Evolutionary conservation across 2,329 filamentous ascomycete species (phyloP).

Genomic region (Talaromyces piceae): DNA sequence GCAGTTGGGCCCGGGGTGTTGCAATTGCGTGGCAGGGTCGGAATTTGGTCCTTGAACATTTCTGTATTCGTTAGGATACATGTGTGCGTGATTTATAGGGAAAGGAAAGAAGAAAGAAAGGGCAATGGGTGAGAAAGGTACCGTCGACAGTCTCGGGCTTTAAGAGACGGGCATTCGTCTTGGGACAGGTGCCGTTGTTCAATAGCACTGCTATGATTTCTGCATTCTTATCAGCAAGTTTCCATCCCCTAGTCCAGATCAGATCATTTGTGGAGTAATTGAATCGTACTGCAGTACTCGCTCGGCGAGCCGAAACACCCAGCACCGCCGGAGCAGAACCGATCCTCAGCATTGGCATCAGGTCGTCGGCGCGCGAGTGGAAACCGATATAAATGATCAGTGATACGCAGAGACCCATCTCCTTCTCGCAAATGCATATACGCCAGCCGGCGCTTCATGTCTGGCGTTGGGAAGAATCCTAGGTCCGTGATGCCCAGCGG

Average conservation of each 20-base stretch:
- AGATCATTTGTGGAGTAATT: not conserved
- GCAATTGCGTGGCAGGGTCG: conserved; percentile 47
- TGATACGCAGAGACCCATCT: conserved; percentile 28
- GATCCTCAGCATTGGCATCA: not conserved
- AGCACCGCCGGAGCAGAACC: conserved; percentile 47
- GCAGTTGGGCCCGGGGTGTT: conserved; percentile 40
- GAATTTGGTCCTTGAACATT: conserved; percentile 57
- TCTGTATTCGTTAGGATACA: conserved; percentile 16
- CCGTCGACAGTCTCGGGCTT: conserved; percentile 45
- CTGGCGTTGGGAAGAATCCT: conserved; percentile 49
- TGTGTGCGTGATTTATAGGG: not conserved
- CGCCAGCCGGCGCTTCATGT: conserved; percentile 50
- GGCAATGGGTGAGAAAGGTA: not conserved
- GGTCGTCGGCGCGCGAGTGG: not conserved
- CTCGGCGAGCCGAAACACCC: conserved; percentile 54
- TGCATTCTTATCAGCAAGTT: conserved; percentile 16
- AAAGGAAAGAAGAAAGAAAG: not conserved
- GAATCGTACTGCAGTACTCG: conserved; percentile 51
- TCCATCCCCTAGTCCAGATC: not conserved
- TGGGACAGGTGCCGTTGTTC: conserved; percentile 54
- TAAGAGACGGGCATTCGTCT: conserved; percentile 47
- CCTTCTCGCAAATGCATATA: conserved; percentile 49
- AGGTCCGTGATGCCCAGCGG: conserved; percentile 46
- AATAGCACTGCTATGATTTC: conserved; percentile 52
- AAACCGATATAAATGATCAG: conserved; percentile 9